Percentiles rank a stretch among this genome's conserved stretches.
These are phyloP conservation scores for Cubamyces sp. DNA, from an alignment of 768 basidiomycete species.

Conservation along the genomic window DNA sequence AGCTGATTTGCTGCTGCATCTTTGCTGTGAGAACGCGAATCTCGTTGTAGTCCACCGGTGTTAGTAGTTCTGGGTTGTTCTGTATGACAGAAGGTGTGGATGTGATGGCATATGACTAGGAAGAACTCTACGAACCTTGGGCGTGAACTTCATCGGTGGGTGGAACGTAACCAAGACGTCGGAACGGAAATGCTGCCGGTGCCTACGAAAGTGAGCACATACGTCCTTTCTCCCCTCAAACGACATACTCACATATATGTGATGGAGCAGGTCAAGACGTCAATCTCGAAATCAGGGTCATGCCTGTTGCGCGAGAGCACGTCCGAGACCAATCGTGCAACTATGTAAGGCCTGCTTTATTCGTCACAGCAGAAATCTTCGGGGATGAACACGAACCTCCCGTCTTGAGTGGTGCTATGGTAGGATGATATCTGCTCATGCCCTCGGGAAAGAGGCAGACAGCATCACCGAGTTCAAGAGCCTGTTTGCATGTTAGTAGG, in stretches of 20 bases:
- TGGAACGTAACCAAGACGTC: slow-evolving; percentile 88
- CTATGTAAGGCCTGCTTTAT: slow-evolving; percentile 40
- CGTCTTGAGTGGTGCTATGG: slow-evolving; percentile 86
- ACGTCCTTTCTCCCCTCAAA: background rate
- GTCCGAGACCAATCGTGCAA: slow-evolving; percentile 81
- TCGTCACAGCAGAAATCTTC: background rate
- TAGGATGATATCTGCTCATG: slow-evolving; percentile 81
- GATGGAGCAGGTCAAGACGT: slow-evolving; percentile 76
- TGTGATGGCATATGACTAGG: background rate
- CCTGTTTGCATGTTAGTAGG: slow-evolving; percentile 44
- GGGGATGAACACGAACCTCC: slow-evolving; percentile 55
- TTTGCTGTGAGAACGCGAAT: slow-evolving; percentile 64
- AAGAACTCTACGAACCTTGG: slow-evolving; percentile 48
- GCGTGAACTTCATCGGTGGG: slow-evolving; percentile 64
- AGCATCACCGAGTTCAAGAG: slow-evolving; percentile 75
- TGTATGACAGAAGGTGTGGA: slow-evolving; percentile 31
- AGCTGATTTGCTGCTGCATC: slow-evolving; percentile 71
- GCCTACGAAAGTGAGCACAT: slow-evolving; percentile 47
- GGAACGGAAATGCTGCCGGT: slow-evolving; percentile 84
- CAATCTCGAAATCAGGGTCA: slow-evolving; percentile 71
- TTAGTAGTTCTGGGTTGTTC: slow-evolving; percentile 73
- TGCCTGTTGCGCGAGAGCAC: slow-evolving; percentile 70
- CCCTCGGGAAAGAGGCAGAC: slow-evolving; percentile 89
- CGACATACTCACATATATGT: slow-evolving; percentile 68
- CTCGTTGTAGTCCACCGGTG: slow-evolving; percentile 62